These are phyloP conservation scores for Alternaria sp. DNA, from an alignment of 2,329 filamentous ascomycete genomes.

Conservation along the genomic window DNA sequence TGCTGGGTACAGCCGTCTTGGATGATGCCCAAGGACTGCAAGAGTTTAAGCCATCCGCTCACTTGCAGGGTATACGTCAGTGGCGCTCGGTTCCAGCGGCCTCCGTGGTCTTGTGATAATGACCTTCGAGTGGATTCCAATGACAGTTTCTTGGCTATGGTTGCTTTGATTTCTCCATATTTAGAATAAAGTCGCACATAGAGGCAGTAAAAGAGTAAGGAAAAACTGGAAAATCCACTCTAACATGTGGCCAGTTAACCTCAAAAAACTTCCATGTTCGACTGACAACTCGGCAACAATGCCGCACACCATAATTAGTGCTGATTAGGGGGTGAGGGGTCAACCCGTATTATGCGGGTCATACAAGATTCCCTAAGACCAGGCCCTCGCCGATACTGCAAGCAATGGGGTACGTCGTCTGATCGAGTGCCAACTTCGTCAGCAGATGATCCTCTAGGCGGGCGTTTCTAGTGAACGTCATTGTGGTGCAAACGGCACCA, in stretches of 20 bases:
- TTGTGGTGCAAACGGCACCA: background rate
- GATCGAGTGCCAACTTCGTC: background rate
- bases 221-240: background rate
- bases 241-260: background rate
- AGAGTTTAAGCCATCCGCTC: conserved; percentile 27
- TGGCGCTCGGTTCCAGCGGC: background rate
- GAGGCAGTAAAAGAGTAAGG: conserved; percentile 6
- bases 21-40: conserved; percentile 27
- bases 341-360: conserved; percentile 21
- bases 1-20: conserved; percentile 20
- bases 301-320: conserved; percentile 8
- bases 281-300: background rate
- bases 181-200: background rate
- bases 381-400: conserved; percentile 13
- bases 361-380: conserved; percentile 13
- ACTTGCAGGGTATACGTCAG: conserved; percentile 13
- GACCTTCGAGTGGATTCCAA: background rate
- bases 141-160: background rate
- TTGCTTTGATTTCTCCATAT: conserved; percentile 4
- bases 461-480: conserved; percentile 5
- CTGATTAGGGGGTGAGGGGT: conserved; percentile 18
- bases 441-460: conserved; percentile 2
- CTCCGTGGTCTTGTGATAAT: conserved; percentile 9
- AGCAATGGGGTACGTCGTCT: conserved; percentile 1
- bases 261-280: background rate